These are phyloP conservation scores for Rubroboletus pulcherrimus DNA, from an alignment of 768 basidiomycete species.

Conservation along the genomic window DNA sequence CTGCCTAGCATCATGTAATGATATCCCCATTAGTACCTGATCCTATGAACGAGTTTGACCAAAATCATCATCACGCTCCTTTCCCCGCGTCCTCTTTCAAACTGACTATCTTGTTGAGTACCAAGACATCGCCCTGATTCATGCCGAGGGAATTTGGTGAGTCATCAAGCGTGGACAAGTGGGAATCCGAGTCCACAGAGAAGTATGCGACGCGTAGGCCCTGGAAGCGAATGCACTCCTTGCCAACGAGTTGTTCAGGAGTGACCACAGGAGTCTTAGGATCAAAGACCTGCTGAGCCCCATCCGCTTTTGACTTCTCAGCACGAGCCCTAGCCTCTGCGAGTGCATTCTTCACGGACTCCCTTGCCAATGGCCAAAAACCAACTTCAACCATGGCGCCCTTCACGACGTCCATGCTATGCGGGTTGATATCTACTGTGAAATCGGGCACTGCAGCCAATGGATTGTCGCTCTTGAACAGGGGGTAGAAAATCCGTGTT, in stretches of 20 bases:
- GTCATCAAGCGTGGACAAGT: slow-evolving; percentile 61
- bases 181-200: slow-evolving; percentile 83
- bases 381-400: slow-evolving; percentile 86
- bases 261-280: slow-evolving; percentile 70
- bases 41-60: not conserved
- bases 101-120: slow-evolving; percentile 89
- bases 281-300: slow-evolving; percentile 30
- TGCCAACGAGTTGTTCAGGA: slow-evolving; percentile 73
- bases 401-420: slow-evolving; percentile 76
- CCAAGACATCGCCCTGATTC: slow-evolving; percentile 71
- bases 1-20: slow-evolving; percentile 41
- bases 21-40: slow-evolving; percentile 4
- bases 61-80: slow-evolving; percentile 19
- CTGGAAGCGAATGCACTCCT: slow-evolving; percentile 95
- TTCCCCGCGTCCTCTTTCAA: slow-evolving; percentile 95
- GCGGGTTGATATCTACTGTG: slow-evolving; percentile 74
- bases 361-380: slow-evolving; percentile 80
- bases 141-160: slow-evolving; percentile 38
- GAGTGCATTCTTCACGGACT: slow-evolving; percentile 58
- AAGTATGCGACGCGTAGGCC: slow-evolving; percentile 96
- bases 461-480: slow-evolving; percentile 95
- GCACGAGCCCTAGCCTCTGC: slow-evolving; percentile 62
- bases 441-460: slow-evolving; percentile 65
- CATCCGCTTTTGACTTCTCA: slow-evolving; percentile 51
- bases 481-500: slow-evolving; percentile 84